Evolutionary conservation across 2,329 filamentous ascomycete genomes (phyloP).

Genomic region (Cladosporium sp.): DNA sequence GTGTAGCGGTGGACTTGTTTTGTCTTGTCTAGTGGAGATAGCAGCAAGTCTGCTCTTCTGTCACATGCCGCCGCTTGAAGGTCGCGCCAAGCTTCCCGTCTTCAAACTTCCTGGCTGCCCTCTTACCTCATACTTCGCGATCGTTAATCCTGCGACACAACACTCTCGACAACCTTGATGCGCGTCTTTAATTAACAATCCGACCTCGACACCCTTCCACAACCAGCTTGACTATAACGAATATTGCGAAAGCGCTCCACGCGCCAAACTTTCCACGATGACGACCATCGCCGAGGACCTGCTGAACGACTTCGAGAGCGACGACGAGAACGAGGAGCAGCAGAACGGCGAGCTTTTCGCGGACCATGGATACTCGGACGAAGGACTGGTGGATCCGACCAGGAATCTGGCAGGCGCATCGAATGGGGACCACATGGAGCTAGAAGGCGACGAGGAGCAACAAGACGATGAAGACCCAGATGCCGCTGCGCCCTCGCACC

Average conservation of each 20-base stretch:
- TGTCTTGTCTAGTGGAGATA: background rate
- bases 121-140: constrained; percentile 20
- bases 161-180: background rate
- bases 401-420: background rate
- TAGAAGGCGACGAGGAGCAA: constrained; percentile 56
- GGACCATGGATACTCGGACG: constrained; percentile 46
- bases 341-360: constrained; percentile 41
- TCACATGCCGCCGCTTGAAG: constrained; percentile 14
- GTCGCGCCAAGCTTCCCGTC: constrained; percentile 12
- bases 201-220: background rate
- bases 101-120: constrained; percentile 11
- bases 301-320: constrained; percentile 84
- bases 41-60: constrained; percentile 5
- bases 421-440: constrained; percentile 20
- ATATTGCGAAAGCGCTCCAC: background rate
- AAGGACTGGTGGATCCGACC: constrained; percentile 35
- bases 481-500: constrained; percentile 45
- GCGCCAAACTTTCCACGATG: constrained; percentile 55
- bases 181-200: background rate
- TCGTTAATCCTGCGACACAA: background rate
- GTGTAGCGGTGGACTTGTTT: background rate
- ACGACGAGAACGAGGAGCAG: constrained; percentile 66
- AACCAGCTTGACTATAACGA: background rate
- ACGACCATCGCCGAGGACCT: constrained; percentile 91
- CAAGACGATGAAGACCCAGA: constrained; percentile 63